These are phyloP conservation scores for Paulownia fortunei DNA, from an alignment of 257 asterid species.

Conservation along the genomic window DNA sequence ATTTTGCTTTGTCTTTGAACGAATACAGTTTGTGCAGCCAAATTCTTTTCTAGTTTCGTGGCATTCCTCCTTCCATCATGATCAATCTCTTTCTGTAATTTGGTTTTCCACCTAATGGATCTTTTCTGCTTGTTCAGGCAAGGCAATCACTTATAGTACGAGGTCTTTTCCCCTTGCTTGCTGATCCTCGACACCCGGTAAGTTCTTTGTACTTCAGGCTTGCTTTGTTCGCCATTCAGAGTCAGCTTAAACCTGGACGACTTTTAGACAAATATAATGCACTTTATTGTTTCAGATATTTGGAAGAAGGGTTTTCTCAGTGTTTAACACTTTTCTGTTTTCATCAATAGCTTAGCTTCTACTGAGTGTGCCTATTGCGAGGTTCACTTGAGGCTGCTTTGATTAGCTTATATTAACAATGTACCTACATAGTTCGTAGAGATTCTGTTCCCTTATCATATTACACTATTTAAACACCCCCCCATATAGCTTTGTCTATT, in stretches of 20 bases:
- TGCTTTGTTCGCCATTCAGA: conserved; percentile 9
- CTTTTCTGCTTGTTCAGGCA: conserved; percentile 62
- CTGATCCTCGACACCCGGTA: conserved; percentile 98
- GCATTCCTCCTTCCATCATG: neutral
- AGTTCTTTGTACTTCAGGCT: conserved; percentile 27
- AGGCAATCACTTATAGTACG: conserved; percentile 93
- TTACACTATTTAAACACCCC: neutral
- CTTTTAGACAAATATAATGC: neutral
- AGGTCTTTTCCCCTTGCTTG: conserved; percentile 96
- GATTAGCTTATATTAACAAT: no score
- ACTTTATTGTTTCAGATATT: neutral
- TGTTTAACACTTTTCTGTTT: no score
- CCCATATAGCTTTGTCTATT: neutral
- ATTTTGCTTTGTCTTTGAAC: no score
- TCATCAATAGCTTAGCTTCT: neutral
- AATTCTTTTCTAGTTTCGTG: neutral
- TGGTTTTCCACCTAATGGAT: conserved; percentile 17
- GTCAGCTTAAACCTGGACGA: neutral
- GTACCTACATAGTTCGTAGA: no score
- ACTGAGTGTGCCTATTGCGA: no score
- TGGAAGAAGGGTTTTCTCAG: neutral
- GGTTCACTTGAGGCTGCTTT: no score
- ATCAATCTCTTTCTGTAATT: neutral
- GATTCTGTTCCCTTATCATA: no score
- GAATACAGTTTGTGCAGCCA: neutral